Evolutionary conservation across 768 basidiomycete genomes (phyloP), one percentile per base, ranked within the genome.

Genomic region (Phaeolepiota aurea): DNA sequence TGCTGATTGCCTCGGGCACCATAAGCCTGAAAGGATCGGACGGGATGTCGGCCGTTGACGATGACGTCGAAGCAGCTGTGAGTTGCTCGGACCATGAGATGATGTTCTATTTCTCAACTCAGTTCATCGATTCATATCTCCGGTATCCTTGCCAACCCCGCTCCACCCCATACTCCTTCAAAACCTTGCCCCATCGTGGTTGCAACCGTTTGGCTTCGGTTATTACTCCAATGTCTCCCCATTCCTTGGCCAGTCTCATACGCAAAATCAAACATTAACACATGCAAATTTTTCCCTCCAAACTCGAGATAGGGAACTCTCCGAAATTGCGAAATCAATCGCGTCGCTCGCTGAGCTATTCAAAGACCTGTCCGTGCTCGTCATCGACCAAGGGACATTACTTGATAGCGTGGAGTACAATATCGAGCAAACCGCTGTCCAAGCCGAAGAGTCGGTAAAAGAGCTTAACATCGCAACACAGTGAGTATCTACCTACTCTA

Each of bases 391-490:
- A 55, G 96, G 96, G 20, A 97, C 94, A 20, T 75, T 99, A 21
- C 72, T 98, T 41, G 96, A 98, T 62, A 91, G 89, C 25, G 76
- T 98, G 42, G 96, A 99, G 62, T 99, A 90, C 64, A 99, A 99
- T 57, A 87, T 99, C 39, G 91, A 97, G 59, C 83, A 87, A 59
- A 88, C 93, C 3, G 84, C 84, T 13, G 75, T 76, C 21, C 78
- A 89, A 38, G 72, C 93, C 56, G 62, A 80, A 41, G 87, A 87
- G 33, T 90, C 92, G 15, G 91, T 86, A 25, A 76, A 78, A 52
- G 91, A 96, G 50, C 69, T 99, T 37, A 68, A 82, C 42, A 68
- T 77, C 11, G 96, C 96, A 3, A 87, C 86, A 40, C 70, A 71
- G 90, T 90, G 54, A 44, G 82, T 66, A 18, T 20, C 25, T 23